A percentile compares a stretch with the other conserved stretches of the same genome.
Conservation (phyloP, 2,329 filamentous ascomycete genomes). For the Botrytis medusae region DNA sequence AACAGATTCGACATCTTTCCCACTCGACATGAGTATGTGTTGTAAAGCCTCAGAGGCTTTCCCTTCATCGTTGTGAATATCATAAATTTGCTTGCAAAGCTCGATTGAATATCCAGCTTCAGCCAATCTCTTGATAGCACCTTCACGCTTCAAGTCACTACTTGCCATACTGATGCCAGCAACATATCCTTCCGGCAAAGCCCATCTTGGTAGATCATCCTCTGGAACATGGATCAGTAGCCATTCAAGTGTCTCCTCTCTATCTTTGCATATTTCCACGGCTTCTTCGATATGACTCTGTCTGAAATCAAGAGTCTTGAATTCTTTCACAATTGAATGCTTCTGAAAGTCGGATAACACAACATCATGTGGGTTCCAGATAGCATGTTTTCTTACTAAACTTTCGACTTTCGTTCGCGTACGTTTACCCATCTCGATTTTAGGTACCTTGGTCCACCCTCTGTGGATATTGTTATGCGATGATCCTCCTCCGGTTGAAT, state of each 20-base stretch:
- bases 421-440: conserved; percentile 87
- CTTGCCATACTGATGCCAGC: conserved; percentile 86
- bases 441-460: conserved; percentile 81
- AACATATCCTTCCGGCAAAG: conserved; percentile 85
- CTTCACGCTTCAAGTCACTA: conserved; percentile 77
- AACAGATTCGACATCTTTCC: conserved; percentile 39
- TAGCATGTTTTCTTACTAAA: conserved; percentile 71
- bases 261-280: conserved; percentile 80
- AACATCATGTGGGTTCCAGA: conserved; percentile 84
- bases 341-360: conserved; percentile 60
- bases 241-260: conserved; percentile 93
- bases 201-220: conserved; percentile 92
- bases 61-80: conserved; percentile 69
- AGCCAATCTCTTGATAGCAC: conserved; percentile 76
- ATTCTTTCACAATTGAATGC: conserved; percentile 65
- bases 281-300: conserved; percentile 87
- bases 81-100: conserved; percentile 75
- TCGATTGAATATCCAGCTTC: conserved; percentile 83
- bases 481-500: conserved; percentile 40
- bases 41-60: conserved; percentile 80
- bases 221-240: conserved; percentile 94
- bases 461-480: conserved; percentile 50
- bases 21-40: conserved; percentile 58
- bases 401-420: conserved; percentile 77
- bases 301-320: conserved; percentile 81